Conservation (phyloP, 768 basidiomycete genomes). For the Rhodotorula paludigena region DNA sequence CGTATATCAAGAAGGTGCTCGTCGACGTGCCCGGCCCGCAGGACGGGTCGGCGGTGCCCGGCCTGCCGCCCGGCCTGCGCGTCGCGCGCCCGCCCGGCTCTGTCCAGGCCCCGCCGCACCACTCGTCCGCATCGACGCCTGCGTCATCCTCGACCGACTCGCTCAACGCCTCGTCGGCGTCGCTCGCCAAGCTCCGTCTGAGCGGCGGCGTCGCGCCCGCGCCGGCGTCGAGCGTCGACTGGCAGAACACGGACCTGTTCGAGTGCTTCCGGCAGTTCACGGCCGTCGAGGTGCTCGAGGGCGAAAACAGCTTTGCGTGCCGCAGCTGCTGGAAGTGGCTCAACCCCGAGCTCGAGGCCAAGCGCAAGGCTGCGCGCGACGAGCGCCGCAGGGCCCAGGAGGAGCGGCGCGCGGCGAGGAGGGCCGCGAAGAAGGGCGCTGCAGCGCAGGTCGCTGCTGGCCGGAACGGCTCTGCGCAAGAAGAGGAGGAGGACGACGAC, state of each 20-base stretch:
- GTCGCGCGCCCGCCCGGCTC: conserved; percentile 35
- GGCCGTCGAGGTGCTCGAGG: conserved; percentile 84
- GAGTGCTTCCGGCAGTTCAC: conserved; percentile 80
- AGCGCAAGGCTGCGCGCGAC: conserved; percentile 53
- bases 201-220: not conserved
- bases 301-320: conserved; percentile 92
- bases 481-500: conserved; percentile 22
- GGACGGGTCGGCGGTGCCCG: not conserved
- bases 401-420: conserved; percentile 24
- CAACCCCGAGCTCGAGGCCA: conserved; percentile 49
- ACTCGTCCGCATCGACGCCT: not conserved
- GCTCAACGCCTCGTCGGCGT: not conserved
- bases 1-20: conserved; percentile 40
- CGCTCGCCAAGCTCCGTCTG: not conserved
- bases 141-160: not conserved
- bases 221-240: conserved; percentile 9
- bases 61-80: conserved; percentile 33
- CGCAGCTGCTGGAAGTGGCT: conserved; percentile 88
- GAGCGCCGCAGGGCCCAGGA: conserved; percentile 49
- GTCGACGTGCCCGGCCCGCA: conserved; percentile 39
- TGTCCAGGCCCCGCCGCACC: not conserved
- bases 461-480: not conserved
- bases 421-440: conserved; percentile 2
- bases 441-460: not conserved
- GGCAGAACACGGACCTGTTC: conserved; percentile 46